Percentiles rank a stretch among this genome's conserved stretches.
These are phyloP conservation scores for Phaffomyces antillensis DNA, from an alignment of 805 yeast genomes.

Conservation along the genomic window DNA sequence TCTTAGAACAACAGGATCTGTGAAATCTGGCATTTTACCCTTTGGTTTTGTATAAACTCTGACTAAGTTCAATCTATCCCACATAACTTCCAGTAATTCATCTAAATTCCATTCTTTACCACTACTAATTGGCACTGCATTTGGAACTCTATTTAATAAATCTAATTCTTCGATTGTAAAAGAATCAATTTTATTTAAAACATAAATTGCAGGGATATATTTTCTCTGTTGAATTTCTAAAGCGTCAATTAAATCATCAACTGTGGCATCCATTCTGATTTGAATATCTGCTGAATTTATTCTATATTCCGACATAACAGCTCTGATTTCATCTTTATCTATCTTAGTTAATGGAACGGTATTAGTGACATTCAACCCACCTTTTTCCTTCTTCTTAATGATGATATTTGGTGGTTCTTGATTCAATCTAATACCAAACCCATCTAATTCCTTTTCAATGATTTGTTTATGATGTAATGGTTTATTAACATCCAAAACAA, in stretches of 20 bases:
- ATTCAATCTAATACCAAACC: conserved; percentile 93
- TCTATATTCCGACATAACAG: conserved; percentile 93
- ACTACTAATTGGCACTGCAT: conserved; percentile 95
- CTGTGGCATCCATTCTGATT: conserved; percentile 95
- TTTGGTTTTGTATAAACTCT: conserved; percentile 97
- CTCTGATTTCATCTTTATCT: conserved; percentile 88
- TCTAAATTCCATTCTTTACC: conserved; percentile 97
- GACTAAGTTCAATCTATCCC: conserved; percentile 86
- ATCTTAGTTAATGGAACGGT: conserved; percentile 90
- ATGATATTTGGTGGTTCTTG: conserved; percentile 89
- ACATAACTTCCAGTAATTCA: conserved; percentile 89
- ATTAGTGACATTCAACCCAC: conserved; percentile 90
- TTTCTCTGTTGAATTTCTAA: conserved; percentile 85
- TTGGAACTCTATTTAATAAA: conserved; percentile 82
- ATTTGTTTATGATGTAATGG: conserved; percentile 92
- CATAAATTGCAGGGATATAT: conserved; percentile 93
- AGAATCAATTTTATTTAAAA: conserved; percentile 91
- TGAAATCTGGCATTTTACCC: conserved; percentile 88
- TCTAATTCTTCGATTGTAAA: conserved; percentile 92
- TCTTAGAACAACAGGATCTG: conserved; percentile 90
- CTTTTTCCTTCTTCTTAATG: conserved; percentile 88
- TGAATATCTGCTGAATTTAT: conserved; percentile 95
- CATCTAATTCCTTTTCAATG: conserved; percentile 93
- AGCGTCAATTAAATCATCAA: conserved; percentile 92
- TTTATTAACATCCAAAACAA: conserved; percentile 92